Percentiles rank a stretch among this genome's conserved stretches.
These are phyloP conservation scores for Trichomonascus vanleenenianus DNA, from an alignment of 805 yeast species.

Conservation along the genomic window DNA sequence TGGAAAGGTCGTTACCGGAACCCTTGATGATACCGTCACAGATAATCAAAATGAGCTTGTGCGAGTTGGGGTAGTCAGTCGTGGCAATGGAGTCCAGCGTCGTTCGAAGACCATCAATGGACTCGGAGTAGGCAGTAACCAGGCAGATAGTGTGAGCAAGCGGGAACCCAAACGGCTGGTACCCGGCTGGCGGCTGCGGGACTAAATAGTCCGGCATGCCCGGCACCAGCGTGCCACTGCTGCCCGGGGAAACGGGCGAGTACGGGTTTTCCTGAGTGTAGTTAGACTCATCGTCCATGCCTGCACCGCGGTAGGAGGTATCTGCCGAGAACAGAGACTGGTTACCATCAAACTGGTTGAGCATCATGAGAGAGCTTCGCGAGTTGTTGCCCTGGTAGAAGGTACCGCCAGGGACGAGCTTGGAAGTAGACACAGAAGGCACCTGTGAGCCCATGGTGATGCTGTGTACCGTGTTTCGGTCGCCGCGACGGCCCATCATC, in stretches of 20 bases:
- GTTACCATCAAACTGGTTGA: conserved; percentile 10
- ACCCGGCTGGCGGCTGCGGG: conserved; percentile 85
- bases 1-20: conserved; percentile 77
- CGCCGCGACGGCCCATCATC: conserved; percentile 3
- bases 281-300: conserved; percentile 6
- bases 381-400: conserved; percentile 21
- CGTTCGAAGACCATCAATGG: conserved; percentile 73
- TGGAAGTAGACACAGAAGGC: conserved; percentile 24
- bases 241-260: conserved; percentile 1
- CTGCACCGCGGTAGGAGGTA: conserved; percentile 23
- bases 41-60: conserved; percentile 72
- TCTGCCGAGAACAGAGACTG: conserved; percentile 16
- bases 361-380: conserved; percentile 17
- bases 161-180: conserved; percentile 81
- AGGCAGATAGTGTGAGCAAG: conserved; percentile 64
- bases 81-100: conserved; percentile 92
- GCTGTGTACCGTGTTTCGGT: conserved; percentile 15
- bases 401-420: conserved; percentile 27
- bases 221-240: neutral
- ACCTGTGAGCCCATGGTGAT: conserved; percentile 29
- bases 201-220: conserved; percentile 52
- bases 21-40: conserved; percentile 97
- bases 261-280: conserved; percentile 6
- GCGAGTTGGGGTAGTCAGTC: conserved; percentile 92
- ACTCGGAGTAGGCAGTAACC: conserved; percentile 95